phyloP scores from a whole-genome alignment of 305 asterid species.

The Solanum hybrid region DNA sequence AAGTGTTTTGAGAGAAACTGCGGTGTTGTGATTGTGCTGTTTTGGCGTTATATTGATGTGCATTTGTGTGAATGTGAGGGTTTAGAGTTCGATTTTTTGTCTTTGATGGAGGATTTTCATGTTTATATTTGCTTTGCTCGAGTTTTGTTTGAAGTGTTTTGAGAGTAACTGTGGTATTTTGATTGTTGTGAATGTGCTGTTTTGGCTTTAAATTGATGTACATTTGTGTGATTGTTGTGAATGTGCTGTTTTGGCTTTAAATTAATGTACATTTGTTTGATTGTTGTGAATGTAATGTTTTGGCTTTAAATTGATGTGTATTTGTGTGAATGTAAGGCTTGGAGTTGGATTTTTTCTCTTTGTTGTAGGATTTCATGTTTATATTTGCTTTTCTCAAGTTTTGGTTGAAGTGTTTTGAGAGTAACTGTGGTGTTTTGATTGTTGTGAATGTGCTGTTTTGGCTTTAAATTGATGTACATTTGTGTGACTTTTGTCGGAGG shows the following conservation, averaged over 20 bases:
- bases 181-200: background rate
- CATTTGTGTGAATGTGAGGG: background rate
- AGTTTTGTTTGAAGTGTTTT: background rate
- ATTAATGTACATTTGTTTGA: background rate
- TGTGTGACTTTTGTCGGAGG: background rate
- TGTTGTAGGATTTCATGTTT: background rate
- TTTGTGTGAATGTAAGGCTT: conserved; percentile 7
- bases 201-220: conserved; percentile 4
- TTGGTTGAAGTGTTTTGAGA: background rate
- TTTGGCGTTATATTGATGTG: background rate
- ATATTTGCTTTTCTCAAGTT: background rate
- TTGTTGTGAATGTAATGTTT: background rate
- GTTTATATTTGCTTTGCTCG: background rate
- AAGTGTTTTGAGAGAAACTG: background rate
- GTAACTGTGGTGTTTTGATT: background rate
- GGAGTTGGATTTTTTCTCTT: background rate
- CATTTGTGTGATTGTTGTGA: conserved; percentile 7
- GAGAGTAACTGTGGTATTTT: background rate
- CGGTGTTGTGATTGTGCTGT: background rate
- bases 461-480: conserved; percentile 11
- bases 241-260: background rate
- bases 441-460: background rate
- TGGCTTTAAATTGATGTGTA: conserved; percentile 8
- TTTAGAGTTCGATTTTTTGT: background rate
- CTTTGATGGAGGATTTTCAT: background rate